Percentiles rank a stretch among this genome's conserved stretches.
Evolutionary conservation across 345 rosid species (phyloP).

Genomic region (Trapa bicornis): DNA sequence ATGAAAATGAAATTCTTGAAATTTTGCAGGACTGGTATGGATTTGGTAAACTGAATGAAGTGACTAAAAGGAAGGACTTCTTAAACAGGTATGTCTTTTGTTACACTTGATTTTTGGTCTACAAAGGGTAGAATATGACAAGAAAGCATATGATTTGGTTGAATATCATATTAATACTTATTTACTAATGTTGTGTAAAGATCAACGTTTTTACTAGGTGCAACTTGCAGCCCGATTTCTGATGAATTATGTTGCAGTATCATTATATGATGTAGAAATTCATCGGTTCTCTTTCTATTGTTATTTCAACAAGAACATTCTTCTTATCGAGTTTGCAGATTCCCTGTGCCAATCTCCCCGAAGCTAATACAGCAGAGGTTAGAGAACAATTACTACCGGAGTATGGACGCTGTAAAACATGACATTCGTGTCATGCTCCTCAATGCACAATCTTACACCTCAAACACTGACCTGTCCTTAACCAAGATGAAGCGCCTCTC

Average conservation of each 20-base stretch:
- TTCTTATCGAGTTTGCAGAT: slow-evolving; percentile 29
- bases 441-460: slow-evolving; percentile 51
- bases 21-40: slow-evolving; percentile 69
- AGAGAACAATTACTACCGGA: slow-evolving; percentile 68
- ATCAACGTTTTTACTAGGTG: neutral
- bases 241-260: neutral
- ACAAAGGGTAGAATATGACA: neutral
- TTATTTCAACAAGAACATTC: neutral
- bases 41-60: slow-evolving; percentile 60
- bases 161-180: neutral
- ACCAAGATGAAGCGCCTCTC: slow-evolving; percentile 49
- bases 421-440: slow-evolving; percentile 57
- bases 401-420: slow-evolving; percentile 48
- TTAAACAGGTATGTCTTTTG: slow-evolving; percentile 46
- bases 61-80: slow-evolving; percentile 61
- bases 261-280: neutral
- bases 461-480: slow-evolving; percentile 18
- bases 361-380: slow-evolving; percentile 65
- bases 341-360: slow-evolving; percentile 71
- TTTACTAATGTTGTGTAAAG: neutral
- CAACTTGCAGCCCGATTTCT: neutral
- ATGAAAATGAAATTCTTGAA: slow-evolving; percentile 4
- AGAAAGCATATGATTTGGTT: neutral
- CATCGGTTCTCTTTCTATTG: neutral
- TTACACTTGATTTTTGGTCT: neutral